Conservation (phyloP, 208 protist genomes). For the Vickermania spadyakhi region DNA sequence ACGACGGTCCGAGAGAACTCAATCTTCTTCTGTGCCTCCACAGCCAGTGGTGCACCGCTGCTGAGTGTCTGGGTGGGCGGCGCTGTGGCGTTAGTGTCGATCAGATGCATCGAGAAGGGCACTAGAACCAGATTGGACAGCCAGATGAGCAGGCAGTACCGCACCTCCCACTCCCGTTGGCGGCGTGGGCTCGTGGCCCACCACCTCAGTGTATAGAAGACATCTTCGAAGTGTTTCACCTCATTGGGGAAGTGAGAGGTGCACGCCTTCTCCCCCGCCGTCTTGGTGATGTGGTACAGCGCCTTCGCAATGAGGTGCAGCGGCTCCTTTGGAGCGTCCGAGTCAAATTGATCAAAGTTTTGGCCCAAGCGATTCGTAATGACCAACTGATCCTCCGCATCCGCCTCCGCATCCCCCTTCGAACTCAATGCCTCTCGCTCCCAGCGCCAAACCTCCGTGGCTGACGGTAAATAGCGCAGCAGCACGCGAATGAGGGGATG, state of each 20-base stretch:
- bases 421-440: neutral
- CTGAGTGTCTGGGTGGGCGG: conserved; percentile 6
- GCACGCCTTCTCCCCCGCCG: conserved; percentile 90
- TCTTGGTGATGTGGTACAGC: conserved; percentile 92
- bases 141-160: conserved; percentile 96
- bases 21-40: neutral
- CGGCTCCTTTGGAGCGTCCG: conserved; percentile 50
- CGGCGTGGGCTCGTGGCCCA: conserved; percentile 35
- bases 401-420: neutral
- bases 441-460: conserved; percentile 33
- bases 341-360: conserved; percentile 73
- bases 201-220: conserved; percentile 67
- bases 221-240: conserved; percentile 77
- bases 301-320: conserved; percentile 72
- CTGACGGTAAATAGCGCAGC: conserved; percentile 28
- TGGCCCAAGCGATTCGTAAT: conserved; percentile 32
- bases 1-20: neutral
- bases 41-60: neutral
- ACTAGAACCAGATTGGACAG: conserved; percentile 94
- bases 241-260: conserved; percentile 92
- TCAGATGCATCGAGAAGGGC: conserved; percentile 91
- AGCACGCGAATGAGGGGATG: conserved; percentile 62
- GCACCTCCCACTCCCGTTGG: conserved; percentile 89
- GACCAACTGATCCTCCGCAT: neutral
- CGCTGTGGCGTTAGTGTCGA: conserved; percentile 63